Conservation (phyloP, 768 basidiomycete species). For the Cyclocybe aegerita region DNA sequence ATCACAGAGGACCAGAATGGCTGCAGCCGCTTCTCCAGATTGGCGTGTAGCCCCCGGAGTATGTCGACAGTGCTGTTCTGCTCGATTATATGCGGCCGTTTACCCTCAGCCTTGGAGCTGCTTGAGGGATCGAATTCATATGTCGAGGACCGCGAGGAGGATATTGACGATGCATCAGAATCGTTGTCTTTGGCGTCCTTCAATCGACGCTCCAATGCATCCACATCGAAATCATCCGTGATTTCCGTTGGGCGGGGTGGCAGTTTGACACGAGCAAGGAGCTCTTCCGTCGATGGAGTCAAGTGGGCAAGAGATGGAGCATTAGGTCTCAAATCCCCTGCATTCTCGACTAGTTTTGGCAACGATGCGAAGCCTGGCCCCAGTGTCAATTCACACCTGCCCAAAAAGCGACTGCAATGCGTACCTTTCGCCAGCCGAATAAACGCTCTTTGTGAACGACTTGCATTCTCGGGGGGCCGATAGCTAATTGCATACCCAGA, state of each 20-base stretch:
- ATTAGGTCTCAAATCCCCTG: constrained; percentile 27
- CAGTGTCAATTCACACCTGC: not conserved
- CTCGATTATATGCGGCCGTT: not conserved
- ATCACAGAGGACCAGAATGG: constrained; percentile 82
- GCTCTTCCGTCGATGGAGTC: constrained; percentile 47
- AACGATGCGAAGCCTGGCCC: constrained; percentile 68
- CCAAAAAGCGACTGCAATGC: constrained; percentile 4
- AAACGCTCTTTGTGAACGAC: constrained; percentile 76
- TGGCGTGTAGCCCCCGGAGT: constrained; percentile 62
- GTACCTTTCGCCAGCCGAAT: constrained; percentile 76
- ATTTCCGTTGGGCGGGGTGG: constrained; percentile 63
- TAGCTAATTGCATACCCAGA: constrained; percentile 75
- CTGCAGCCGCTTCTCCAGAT: constrained; percentile 73
- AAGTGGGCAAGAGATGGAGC: constrained; percentile 24
- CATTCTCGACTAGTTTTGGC: constrained; percentile 52
- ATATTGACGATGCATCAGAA: constrained; percentile 11
- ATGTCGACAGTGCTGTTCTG: constrained; percentile 16
- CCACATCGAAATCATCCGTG: constrained; percentile 55
- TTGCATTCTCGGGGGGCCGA: constrained; percentile 56
- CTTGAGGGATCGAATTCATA: constrained; percentile 2
- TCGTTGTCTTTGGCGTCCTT: constrained; percentile 8
- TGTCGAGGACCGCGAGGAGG: constrained; percentile 18
- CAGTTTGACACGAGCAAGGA: constrained; percentile 43
- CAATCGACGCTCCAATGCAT: constrained; percentile 56
- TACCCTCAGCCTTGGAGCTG: not conserved